Conservation (phyloP, 2,329 filamentous ascomycete species). For the Colletotrichum sp. region DNA sequence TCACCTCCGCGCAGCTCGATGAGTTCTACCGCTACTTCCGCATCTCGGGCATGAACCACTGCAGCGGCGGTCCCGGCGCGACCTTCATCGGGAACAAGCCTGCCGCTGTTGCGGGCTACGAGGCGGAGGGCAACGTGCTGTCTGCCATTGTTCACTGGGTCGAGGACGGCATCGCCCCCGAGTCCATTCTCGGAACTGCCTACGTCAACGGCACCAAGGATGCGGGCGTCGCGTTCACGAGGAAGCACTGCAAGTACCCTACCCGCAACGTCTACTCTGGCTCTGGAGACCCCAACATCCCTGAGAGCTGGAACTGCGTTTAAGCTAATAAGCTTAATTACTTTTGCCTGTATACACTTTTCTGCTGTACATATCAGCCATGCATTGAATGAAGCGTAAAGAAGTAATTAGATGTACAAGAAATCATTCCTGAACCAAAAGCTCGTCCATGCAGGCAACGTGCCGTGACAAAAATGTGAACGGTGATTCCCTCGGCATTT, state of each 20-base stretch:
- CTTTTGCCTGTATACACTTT: background rate
- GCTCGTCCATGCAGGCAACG: background rate
- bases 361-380: background rate
- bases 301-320: constrained; percentile 23
- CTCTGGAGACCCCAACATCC: constrained; percentile 9
- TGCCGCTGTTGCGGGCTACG: constrained; percentile 25
- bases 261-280: constrained; percentile 33
- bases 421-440: background rate
- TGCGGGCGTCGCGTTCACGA: constrained; percentile 31
- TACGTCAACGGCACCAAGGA: constrained; percentile 30
- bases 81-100: constrained; percentile 31
- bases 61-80: constrained; percentile 30
- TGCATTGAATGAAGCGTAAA: background rate
- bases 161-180: constrained; percentile 32
- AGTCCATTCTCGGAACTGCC: constrained; percentile 37
- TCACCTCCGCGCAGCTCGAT: constrained; percentile 35
- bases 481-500: background rate
- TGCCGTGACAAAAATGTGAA: accelerated
- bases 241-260: constrained; percentile 40
- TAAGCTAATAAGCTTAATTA: background rate
- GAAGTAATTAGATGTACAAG: background rate
- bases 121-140: constrained; percentile 33
- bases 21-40: constrained; percentile 37
- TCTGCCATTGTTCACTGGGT: constrained; percentile 33
- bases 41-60: constrained; percentile 38